Evolutionary conservation across 345 rosid species (phyloP).

Genomic region (Eucalyptus polybractea): DNA sequence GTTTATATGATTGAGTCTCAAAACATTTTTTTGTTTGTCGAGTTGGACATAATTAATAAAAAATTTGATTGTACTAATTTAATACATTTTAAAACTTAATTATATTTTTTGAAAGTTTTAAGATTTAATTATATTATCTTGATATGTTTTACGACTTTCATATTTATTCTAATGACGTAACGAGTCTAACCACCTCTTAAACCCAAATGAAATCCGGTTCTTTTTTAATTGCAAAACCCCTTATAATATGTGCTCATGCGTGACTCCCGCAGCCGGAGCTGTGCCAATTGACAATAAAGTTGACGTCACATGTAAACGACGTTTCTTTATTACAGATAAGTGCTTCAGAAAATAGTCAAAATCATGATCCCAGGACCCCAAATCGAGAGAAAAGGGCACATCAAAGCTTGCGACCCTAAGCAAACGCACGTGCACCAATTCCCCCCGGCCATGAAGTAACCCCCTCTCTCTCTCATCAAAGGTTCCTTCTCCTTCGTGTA

Average conservation of each 20-base stretch:
- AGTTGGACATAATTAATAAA: neutral
- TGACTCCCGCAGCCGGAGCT: neutral
- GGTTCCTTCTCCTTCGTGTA: neutral
- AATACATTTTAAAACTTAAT: too few relatives aligned
- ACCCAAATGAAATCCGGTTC: neutral
- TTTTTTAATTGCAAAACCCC: neutral
- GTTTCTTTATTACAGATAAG: neutral
- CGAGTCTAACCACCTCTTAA: neutral
- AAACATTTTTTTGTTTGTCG: neutral
- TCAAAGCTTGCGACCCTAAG: neutral
- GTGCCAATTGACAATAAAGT: neutral
- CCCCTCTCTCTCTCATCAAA: neutral
- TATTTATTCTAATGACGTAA: too few relatives aligned
- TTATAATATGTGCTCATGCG: neutral
- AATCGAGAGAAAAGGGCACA: neutral
- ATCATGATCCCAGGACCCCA: neutral
- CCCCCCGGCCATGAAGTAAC: neutral
- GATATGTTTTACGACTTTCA: neutral
- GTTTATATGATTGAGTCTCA: too few relatives aligned
- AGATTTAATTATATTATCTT: too few relatives aligned
- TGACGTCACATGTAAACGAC: neutral
- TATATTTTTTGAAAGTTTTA: fast-evolving
- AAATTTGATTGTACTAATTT: too few relatives aligned
- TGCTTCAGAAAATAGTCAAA: neutral
- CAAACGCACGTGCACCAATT: neutral